These are phyloP conservation scores for Gamarada debralockiae DNA, from an alignment of 495 filamentous ascomycete species.

Conservation along the genomic window DNA sequence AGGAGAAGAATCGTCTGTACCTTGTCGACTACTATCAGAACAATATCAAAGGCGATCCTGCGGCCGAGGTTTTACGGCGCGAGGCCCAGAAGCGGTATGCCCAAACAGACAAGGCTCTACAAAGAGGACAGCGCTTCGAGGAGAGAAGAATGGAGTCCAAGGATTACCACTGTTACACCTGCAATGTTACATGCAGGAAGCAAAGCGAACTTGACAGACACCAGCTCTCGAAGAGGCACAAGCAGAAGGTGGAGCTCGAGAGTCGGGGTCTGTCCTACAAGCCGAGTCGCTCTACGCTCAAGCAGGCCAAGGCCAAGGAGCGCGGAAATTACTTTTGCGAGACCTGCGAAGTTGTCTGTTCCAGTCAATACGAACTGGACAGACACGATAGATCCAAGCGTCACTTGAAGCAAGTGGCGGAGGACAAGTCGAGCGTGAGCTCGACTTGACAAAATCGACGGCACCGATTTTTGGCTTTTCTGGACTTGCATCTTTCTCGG, in stretches of 20 bases:
- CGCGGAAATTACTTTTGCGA: too few species aligned
- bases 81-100: neutral
- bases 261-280: too few species aligned
- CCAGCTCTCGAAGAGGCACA: neutral
- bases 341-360: too few species aligned
- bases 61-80: neutral
- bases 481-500: neutral
- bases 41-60: neutral
- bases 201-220: neutral
- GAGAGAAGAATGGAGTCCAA: neutral
- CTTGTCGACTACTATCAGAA: neutral
- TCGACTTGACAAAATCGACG: neutral
- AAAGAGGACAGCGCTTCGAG: neutral
- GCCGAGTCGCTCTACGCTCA: too few species aligned
- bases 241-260: neutral
- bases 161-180: neutral
- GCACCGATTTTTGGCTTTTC: neutral
- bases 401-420: neutral
- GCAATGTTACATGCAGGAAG: neutral
- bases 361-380: too few species aligned
- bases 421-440: neutral
- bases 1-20: neutral
- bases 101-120: neutral
- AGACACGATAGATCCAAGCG: too few species aligned
- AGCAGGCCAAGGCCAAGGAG: too few species aligned